Base-by-base conservation (phyloP, 2,329 filamentous ascomycete species). In the Keithomyces neogunnii region DNA sequence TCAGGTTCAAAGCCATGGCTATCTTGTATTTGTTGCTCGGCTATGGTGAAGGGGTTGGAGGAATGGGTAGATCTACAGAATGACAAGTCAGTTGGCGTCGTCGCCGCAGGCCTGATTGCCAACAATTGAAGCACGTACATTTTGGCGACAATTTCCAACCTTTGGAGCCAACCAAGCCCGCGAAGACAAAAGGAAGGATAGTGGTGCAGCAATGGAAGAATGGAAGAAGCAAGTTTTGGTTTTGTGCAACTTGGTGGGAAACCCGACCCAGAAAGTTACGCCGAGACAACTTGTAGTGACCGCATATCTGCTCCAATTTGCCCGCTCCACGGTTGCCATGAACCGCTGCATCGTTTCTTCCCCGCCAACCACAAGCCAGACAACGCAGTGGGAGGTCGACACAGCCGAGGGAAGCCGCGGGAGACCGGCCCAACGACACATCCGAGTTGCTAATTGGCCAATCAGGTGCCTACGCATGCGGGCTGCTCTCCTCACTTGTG, bases 1-100 rank as follows among this genome's bases (percentile, higher is more conserved):
- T 77, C 52, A 84, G 69, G 60, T 79, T 83, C 67, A 86, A 72
- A 50, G 84, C 79, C 85, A 88, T 88, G 55, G 63, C 67, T 58
- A 43, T 40, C 29, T 26, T 19, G 19, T 19, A 19, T 19, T 19
- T 19, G 19, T 47, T 33, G 52, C 45, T 53, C 47, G 44, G 44
- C 38, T 39, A 45, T 8, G 42, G 46, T 47, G 42, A 40, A 35
- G 45, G 45, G 47, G 49, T 39, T n/a, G 51, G 40, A 42, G 26
- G 36, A 51, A 45, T 36, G 42, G 32, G 33, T 35, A 45, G 51
- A 51, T 43, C 49, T 52, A 35, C 32, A 31, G 29, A 40, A 19
- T 46, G 45, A 38, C 28, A 19, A 3, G 47, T 49, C 52, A 52
- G 49, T 49, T 44, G 48, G 38, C 30, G 6, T 42, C 26, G 35